Evolutionary conservation across 768 basidiomycete genomes (phyloP), one percentile per base, ranked within the genome.

Genomic region (Boletus vinaceobasis): DNA sequence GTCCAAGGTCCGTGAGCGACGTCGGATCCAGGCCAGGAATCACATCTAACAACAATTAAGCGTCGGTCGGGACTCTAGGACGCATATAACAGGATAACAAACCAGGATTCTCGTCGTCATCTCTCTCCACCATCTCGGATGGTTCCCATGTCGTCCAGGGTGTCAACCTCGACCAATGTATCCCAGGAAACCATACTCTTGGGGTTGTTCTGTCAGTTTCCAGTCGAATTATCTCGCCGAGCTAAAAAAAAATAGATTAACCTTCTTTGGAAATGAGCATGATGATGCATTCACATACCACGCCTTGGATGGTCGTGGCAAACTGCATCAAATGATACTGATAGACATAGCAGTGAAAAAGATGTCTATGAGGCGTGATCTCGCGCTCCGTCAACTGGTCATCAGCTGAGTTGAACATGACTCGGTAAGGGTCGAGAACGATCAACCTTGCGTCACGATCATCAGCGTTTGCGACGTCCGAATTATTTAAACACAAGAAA

Each of bases 341-440:
- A 65, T 87, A 90, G 29, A 87, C 79, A 60, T 85, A 90, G 47
- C 84, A 87, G 52, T 88, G 74, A 60, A 91, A 91, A 8, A 91
- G 72, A 64, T 84, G 82, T 38, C 84, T 80, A 68, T 90, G 88
- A 0, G 84, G 80, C 1, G 81, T 83, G 13, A 76, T 70, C 7
- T 79, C 77, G n/a, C 70, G 56, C 14, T 68, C 65, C 49, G 60
- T 52, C 29, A 51, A 56, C 15, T 57, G 48, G 43, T 68, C 71
- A 52, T 68, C 68, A 21, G 56, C 59, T 5, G 74, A 60, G 32
- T 79, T 76, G 49, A 88, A 81, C 0, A 76, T 74, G 11, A 71
- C 63, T 5, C 78, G 74, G 62, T 88, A 90, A 2, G 86, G 86
- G 32, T 85, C 84, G 1, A 88, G 67, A 13, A 90, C 75, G 4